A percentile compares a stretch with the other conserved stretches of the same genome.
These are phyloP conservation scores for Alternaria sp. DNA, from an alignment of 2,329 filamentous ascomycete genomes.

Conservation along the genomic window DNA sequence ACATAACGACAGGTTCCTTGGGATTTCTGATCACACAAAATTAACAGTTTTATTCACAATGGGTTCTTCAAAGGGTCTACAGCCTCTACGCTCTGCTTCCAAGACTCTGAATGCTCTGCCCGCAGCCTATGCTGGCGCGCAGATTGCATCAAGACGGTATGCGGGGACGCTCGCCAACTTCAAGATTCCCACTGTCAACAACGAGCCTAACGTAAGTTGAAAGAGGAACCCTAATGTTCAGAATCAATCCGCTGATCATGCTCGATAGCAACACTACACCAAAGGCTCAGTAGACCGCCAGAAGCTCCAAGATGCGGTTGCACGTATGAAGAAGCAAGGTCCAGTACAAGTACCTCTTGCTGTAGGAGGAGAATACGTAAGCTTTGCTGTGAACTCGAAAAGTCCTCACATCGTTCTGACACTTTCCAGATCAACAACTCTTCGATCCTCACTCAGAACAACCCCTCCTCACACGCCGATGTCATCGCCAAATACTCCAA, in stretches of 20 bases:
- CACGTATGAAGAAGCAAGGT: conserved; percentile 71
- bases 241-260: conserved; percentile 12
- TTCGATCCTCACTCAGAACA: conserved; percentile 73
- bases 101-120: conserved; percentile 36
- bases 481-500: conserved; percentile 85
- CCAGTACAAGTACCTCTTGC: conserved; percentile 83
- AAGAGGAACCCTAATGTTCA: neutral
- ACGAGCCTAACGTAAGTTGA: conserved; percentile 88
- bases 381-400: conserved; percentile 19
- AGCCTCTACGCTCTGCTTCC: conserved; percentile 40
- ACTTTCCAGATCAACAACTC: conserved; percentile 69
- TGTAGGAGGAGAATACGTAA: conserved; percentile 81
- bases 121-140: conserved; percentile 33
- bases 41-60: conserved; percentile 27
- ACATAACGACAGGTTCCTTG: conserved; percentile 29
- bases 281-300: conserved; percentile 83
- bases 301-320: conserved; percentile 76
- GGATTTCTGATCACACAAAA: neutral
- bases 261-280: conserved; percentile 79
- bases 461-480: conserved; percentile 81
- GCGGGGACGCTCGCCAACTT: conserved; percentile 77
- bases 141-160: conserved; percentile 39
- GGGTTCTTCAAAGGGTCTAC: conserved; percentile 44
- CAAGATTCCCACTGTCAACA: conserved; percentile 84
- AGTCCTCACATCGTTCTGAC: conserved; percentile 17